A percentile compares a stretch with the other conserved stretches of the same genome.
These are phyloP conservation scores for Thalassia testudinum DNA, from an alignment of 116 monocot genomes.

Conservation along the genomic window DNA sequence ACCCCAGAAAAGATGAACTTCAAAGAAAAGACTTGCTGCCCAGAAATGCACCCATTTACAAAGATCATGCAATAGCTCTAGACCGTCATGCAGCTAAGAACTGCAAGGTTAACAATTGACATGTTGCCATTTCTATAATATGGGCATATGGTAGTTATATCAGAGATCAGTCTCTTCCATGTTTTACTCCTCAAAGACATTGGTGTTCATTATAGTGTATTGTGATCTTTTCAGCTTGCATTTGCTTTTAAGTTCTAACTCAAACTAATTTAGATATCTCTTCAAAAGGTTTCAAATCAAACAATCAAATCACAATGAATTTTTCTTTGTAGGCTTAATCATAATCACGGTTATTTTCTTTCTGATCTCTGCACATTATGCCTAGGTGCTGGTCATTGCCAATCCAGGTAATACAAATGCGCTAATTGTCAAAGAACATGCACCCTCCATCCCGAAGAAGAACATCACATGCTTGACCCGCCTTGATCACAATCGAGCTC, in stretches of 20 bases:
- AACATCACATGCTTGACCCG: constrained; percentile 11
- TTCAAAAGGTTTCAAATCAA: neutral
- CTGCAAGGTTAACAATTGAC: constrained; percentile 34
- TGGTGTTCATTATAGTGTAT: too few relatives aligned
- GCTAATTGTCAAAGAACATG: constrained; percentile 26
- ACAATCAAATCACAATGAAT: too few relatives aligned
- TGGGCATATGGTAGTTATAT: neutral
- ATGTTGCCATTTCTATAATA: neutral
- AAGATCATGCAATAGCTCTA: constrained; percentile 56
- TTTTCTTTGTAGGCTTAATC: neutral
- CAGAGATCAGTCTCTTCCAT: neutral
- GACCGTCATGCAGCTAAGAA: constrained; percentile 54
- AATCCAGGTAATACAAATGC: constrained; percentile 68
- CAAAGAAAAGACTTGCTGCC: constrained; percentile 75
- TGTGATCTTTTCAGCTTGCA: too few relatives aligned
- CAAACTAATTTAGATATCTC: neutral
- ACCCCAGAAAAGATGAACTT: constrained; percentile 72
- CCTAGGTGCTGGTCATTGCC: constrained; percentile 46
- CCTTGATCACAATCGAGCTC: constrained; percentile 16
- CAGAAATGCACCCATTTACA: constrained; percentile 70
- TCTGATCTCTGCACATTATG: too few relatives aligned
- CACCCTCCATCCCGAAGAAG: constrained; percentile 28
- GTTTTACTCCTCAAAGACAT: too few relatives aligned
- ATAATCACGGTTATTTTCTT: neutral
- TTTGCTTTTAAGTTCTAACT: too few relatives aligned